Conservation (phyloP, 371 early-diverging fungal species). For the Haplosporangium sp. region DNA sequence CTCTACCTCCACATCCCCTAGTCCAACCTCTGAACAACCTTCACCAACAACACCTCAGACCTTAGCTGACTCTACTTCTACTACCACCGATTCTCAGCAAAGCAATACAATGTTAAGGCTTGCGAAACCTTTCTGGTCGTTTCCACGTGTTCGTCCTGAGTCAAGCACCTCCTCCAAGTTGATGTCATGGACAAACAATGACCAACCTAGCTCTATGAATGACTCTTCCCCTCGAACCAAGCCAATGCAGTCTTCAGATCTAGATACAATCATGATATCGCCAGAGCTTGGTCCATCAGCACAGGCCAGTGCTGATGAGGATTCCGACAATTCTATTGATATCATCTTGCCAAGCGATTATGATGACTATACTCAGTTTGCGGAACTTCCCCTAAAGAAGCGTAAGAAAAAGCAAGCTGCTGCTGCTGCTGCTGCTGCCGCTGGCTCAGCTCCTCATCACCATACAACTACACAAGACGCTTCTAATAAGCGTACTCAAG, state of each 20-base stretch:
- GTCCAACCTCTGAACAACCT: not conserved
- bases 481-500: constrained; percentile 13
- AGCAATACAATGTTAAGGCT: constrained; percentile 8
- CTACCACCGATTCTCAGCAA: constrained; percentile 10
- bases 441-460: too few relatives aligned
- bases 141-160: constrained; percentile 39
- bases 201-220: constrained; percentile 7
- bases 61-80: constrained; percentile 8
- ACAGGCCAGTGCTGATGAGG: constrained; percentile 7
- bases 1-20: constrained; percentile 5
- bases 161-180: constrained; percentile 7
- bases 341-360: constrained; percentile 43
- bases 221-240: not conserved
- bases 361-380: constrained; percentile 48
- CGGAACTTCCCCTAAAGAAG: constrained; percentile 49
- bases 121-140: constrained; percentile 37
- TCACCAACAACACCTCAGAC: constrained; percentile 17
- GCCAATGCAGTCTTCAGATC: not conserved
- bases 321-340: constrained; percentile 46
- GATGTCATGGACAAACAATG: constrained; percentile 16
- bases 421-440: constrained; percentile 15
- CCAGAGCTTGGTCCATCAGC: constrained; percentile 21
- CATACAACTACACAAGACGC: not conserved
- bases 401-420: constrained; percentile 34
- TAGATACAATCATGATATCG: constrained; percentile 35